Evolutionary conservation across 805 yeast species (phyloP), one percentile per base, ranked within the genome.

Genomic region (Suhomyces pyralidae): DNA sequence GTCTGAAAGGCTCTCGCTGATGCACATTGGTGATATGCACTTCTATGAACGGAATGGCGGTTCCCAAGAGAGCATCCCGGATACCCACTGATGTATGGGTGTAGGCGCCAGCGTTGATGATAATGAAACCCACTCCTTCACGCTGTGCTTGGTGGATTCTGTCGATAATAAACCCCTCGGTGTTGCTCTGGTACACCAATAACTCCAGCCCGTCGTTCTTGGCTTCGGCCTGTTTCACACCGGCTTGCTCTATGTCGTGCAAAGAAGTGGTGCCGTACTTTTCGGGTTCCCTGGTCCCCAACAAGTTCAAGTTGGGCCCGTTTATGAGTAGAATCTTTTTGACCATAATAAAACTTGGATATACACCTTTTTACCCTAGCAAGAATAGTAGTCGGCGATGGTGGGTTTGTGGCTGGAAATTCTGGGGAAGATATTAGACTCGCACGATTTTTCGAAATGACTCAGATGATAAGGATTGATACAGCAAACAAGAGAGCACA

Each of bases 41-140:
- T 58, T 79, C 82, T 26, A 79, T 67, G 56, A 73, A 79, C 22
- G 82, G 82, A 49, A 79, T 78, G 22, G 73, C 75, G 4, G 79
- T 79, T 42, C 77, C 79, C 38, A 77, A 58, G 38, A 79, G 64
- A 4, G 82, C 82, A 59, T 79, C 82, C 52, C 82, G 71, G 10
- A 79, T 68, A 1, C 79, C 82, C 20, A 79, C 75, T 0, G 81
- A 76, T 1, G 82, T 79, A 55, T 79, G 82, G 2, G 82, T 79
- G 58, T 76, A 78, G 8, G 82, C 82, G 46, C 82, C 82, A 10
- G 82, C 82, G 56, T 79, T 79, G 48, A 79, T 77, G 38, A 79
- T 69, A 44, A 79, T 74, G 57, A 77, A 78, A 1, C 71, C 76
- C 30, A 72, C 70, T 5, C 74, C 76, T 38, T 78, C 75, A 17